Conservation (phyloP, 2,329 filamentous ascomycete species). For the Plectosphaerella plurivora region DNA sequence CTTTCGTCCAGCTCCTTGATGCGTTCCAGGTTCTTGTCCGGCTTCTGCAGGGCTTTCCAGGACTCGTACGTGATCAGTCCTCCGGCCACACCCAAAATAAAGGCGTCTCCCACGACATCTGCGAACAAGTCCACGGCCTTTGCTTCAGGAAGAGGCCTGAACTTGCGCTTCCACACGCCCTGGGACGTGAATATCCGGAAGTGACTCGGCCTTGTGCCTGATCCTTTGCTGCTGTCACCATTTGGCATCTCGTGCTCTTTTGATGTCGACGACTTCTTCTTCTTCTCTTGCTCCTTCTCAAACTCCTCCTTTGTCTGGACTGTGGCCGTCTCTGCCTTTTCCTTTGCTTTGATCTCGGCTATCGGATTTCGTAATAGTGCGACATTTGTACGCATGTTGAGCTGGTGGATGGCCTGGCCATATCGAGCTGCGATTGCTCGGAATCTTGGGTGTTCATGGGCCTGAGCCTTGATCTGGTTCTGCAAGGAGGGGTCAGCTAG, state of each 20-base stretch:
- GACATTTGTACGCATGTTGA: conserved; percentile 63
- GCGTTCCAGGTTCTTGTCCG: conserved; percentile 50
- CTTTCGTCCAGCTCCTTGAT: conserved; percentile 44
- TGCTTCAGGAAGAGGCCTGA: conserved; percentile 56
- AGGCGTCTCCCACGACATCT: conserved; percentile 59
- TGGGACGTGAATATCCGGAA: conserved; percentile 16
- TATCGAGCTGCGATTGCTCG: conserved; percentile 56
- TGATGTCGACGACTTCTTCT: conserved; percentile 24
- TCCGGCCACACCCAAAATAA: conserved; percentile 56
- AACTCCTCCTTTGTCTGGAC: conserved; percentile 61
- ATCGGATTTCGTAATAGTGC: conserved; percentile 53
- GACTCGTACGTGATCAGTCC: conserved; percentile 59
- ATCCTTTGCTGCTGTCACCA: neutral
- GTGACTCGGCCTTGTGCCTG: neutral
- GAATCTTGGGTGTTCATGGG: conserved; percentile 60
- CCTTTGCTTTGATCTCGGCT: conserved; percentile 54
- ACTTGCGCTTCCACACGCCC: conserved; percentile 59
- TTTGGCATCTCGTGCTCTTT: conserved; percentile 34
- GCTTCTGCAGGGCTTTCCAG: conserved; percentile 54
- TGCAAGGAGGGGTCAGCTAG: conserved; percentile 19
- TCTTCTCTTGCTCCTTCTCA: conserved; percentile 46
- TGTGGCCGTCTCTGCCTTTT: conserved; percentile 59
- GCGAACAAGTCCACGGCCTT: conserved; percentile 66
- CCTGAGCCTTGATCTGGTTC: conserved; percentile 63
- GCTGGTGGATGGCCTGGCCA: conserved; percentile 60